Conservation (phyloP, 768 basidiomycete species). For the Serendipita sp. region DNA sequence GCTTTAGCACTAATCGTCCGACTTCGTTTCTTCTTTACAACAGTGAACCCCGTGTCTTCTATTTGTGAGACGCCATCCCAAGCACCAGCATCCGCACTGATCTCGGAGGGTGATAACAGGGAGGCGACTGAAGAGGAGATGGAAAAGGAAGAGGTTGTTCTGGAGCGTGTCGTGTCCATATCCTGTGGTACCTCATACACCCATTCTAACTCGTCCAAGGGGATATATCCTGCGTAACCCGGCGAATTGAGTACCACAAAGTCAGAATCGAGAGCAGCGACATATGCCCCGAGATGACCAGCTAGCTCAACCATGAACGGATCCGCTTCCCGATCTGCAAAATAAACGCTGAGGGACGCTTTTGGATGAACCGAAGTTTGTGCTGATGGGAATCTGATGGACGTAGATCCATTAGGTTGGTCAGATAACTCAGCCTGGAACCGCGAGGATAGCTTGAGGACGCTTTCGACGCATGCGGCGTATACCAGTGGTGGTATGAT, state of each 20-base stretch:
- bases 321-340: slow-evolving; percentile 13
- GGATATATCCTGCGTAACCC: slow-evolving; percentile 58
- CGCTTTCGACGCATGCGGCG: slow-evolving; percentile 38
- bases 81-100: background rate
- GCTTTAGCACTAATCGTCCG: slow-evolving; percentile 25
- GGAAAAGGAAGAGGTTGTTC: slow-evolving; percentile 5
- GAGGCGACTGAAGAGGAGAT: background rate
- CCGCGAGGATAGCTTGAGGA: slow-evolving; percentile 18
- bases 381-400: slow-evolving; percentile 52
- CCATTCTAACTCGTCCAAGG: slow-evolving; percentile 66
- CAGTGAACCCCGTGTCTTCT: slow-evolving; percentile 41
- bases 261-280: slow-evolving; percentile 68
- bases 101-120: background rate
- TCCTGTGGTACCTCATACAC: slow-evolving; percentile 5
- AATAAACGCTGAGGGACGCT: slow-evolving; percentile 7
- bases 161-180: slow-evolving; percentile 2
- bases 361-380: slow-evolving; percentile 56
- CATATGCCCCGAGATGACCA: slow-evolving; percentile 52
- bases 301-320: slow-evolving; percentile 57
- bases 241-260: slow-evolving; percentile 57
- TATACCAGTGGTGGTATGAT: slow-evolving; percentile 58
- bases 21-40: slow-evolving; percentile 36
- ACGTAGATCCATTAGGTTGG: slow-evolving; percentile 10
- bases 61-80: slow-evolving; percentile 17
- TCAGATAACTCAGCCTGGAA: background rate